Evolutionary conservation across 208 protist genomes (phyloP).

Genomic region (Entamoeba histolytica): DNA sequence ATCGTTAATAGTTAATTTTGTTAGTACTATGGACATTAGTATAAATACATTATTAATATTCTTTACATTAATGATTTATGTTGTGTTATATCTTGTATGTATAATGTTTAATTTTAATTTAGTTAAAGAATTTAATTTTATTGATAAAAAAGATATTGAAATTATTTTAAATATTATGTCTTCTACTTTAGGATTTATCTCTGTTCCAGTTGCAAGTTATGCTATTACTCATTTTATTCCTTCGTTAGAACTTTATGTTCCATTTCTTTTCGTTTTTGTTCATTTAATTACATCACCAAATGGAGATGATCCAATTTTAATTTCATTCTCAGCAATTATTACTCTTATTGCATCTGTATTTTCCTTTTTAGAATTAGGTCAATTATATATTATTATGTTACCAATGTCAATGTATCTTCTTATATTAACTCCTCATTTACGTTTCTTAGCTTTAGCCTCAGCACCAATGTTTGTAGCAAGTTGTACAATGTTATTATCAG

Average conservation of each 20-base stretch:
- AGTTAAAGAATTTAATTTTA: not conserved
- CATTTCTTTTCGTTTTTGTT: not conserved
- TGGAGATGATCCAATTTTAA: not conserved
- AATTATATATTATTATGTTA: not conserved
- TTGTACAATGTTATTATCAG: not conserved
- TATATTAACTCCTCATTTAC: not conserved
- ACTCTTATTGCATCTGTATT: not conserved
- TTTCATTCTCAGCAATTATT: not conserved
- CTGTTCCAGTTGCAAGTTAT: not conserved
- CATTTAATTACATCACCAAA: not conserved
- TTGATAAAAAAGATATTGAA: not conserved
- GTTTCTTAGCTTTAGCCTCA: not conserved
- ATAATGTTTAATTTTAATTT: not conserved
- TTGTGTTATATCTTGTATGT: not conserved
- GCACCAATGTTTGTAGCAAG: not conserved
- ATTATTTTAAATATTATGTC: not conserved
- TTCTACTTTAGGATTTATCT: not conserved
- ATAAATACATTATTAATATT: not conserved
- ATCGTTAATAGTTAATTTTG: not conserved
- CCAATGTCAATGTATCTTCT: not conserved
- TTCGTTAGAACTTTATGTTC: not conserved
- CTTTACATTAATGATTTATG: not conserved
- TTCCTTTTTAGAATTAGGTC: not conserved
- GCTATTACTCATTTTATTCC: not conserved
- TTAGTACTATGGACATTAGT: not conserved